Evolutionary conservation across 129 eudicot genomes (phyloP), one percentile per base, ranked within the genome.

Genomic region (Escallonia rubra): DNA sequence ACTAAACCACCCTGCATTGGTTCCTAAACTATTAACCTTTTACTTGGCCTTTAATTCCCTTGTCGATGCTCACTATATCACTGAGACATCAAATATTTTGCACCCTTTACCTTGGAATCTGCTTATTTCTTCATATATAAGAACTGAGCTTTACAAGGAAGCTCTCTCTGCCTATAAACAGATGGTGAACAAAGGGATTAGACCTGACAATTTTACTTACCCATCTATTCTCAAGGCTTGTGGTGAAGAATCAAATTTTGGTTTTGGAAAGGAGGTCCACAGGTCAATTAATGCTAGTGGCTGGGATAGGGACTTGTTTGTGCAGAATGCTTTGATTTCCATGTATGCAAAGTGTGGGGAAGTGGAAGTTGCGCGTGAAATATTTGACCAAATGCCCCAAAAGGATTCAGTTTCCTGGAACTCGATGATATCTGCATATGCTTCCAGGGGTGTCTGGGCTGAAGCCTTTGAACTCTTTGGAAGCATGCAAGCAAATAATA

Each of bases 171-270:
- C 76, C 44, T 82, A 79, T 65, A 66, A 48, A 59, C 59, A 74
- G 66, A 88, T 88, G 91, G 67, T 77, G 49, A 48, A 16, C 10
- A 74, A 59, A 63, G 86, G 91, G 57, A 56, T 82, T 74, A 62
- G 55, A 64, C 86, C 87, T 4, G 95, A 87, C 77, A 15, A 61
- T 53, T 84, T 79, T 69, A 84, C 95, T 0, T 87, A 81, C 64
- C 88, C 95, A 2, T 85, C 95, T 39, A 80, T 88, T 69, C 87
- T 88, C 45, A 88, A 88, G 64, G 91, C 88, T 8, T 84, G 95
- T 66, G 85, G 80, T 6, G 81, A 88, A 49, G 85, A 81, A 62
- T 76, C 72, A 39, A 76, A 85, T 80, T 57, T 82, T 65, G 77
- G 60, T 60, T 70, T 82, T 14, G 96, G 91, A 41, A 79, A 71